These are phyloP conservation scores for Multifurca ochricompacta DNA, from an alignment of 768 basidiomycete genomes.

Conservation along the genomic window DNA sequence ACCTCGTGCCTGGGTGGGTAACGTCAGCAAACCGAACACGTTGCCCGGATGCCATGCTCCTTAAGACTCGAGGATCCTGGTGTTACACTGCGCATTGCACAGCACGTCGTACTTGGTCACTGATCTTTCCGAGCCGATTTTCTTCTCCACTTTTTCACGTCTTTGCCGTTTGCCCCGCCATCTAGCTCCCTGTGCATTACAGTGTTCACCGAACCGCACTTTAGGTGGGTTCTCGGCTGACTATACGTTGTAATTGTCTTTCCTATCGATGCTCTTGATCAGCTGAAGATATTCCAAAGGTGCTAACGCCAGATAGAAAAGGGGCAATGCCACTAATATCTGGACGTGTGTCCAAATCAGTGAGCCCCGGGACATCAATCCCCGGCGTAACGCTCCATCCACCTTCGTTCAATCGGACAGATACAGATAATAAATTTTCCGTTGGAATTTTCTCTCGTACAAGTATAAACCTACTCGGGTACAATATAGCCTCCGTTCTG, in stretches of 20 bases:
- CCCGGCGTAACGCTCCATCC: constrained; percentile 14
- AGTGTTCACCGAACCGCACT: not conserved
- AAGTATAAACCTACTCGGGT: constrained; percentile 1
- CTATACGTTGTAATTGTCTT: not conserved
- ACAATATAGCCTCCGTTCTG: not conserved
- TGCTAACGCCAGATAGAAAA: constrained; percentile 15
- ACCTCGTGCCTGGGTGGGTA: constrained; percentile 6
- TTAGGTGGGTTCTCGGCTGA: not conserved
- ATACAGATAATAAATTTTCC: constrained; percentile 7
- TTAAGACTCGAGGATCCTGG: not conserved
- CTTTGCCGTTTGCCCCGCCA: not conserved
- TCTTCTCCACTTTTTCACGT: not conserved
- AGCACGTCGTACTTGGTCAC: not conserved
- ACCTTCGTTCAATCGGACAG: constrained; percentile 3
- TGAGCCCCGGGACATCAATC: constrained; percentile 5
- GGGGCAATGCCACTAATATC: not conserved
- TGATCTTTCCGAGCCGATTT: not conserved
- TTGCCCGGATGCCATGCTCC: constrained; percentile 16
- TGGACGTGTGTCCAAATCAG: not conserved
- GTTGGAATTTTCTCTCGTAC: constrained; percentile 14
- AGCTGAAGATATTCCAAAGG: not conserved
- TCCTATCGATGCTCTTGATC: not conserved
- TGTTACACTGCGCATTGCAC: not conserved
- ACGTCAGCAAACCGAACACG: constrained; percentile 9
- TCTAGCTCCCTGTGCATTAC: not conserved